A percentile compares a stretch with the other conserved stretches of the same genome.
Conservation (phyloP, 192 early-diverging fungal species). For the Mortierella antarctica region DNA sequence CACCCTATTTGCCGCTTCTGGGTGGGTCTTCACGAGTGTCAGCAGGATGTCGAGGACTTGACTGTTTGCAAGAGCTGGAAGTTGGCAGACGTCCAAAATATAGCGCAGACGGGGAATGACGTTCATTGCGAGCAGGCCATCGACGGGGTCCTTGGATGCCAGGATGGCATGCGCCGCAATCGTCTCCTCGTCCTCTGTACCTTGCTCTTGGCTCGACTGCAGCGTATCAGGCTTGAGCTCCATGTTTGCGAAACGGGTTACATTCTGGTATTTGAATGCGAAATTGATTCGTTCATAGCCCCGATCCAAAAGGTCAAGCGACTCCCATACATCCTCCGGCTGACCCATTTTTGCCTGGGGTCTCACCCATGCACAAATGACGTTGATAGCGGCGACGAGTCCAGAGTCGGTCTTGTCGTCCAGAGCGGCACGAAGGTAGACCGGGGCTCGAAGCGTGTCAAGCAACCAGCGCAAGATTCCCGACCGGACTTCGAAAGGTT, state of each 20-base stretch:
- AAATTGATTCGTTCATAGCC: constrained; percentile 46
- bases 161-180: constrained; percentile 60
- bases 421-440: constrained; percentile 71
- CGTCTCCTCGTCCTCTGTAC: constrained; percentile 47
- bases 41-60: constrained; percentile 63
- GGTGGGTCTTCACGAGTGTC: constrained; percentile 57
- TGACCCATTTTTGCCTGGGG: constrained; percentile 11
- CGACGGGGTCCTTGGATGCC: constrained; percentile 62
- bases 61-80: constrained; percentile 41
- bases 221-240: constrained; percentile 48
- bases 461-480: constrained; percentile 54
- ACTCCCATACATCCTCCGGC: constrained; percentile 58
- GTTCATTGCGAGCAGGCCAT: constrained; percentile 71
- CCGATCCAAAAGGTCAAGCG: constrained; percentile 29
- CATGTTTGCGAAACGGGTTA: constrained; percentile 51
- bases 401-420: constrained; percentile 75
- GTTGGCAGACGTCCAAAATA: constrained; percentile 57
- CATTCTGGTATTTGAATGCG: constrained; percentile 22
- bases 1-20: constrained; percentile 55
- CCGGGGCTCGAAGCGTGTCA: constrained; percentile 53
- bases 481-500: constrained; percentile 31
- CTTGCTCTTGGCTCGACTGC: constrained; percentile 52
- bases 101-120: constrained; percentile 68
- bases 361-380: constrained; percentile 57
- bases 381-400: constrained; percentile 60